phyloP scores from a whole-genome alignment of 148 eudicot species.

The Drosera capensis region DNA sequence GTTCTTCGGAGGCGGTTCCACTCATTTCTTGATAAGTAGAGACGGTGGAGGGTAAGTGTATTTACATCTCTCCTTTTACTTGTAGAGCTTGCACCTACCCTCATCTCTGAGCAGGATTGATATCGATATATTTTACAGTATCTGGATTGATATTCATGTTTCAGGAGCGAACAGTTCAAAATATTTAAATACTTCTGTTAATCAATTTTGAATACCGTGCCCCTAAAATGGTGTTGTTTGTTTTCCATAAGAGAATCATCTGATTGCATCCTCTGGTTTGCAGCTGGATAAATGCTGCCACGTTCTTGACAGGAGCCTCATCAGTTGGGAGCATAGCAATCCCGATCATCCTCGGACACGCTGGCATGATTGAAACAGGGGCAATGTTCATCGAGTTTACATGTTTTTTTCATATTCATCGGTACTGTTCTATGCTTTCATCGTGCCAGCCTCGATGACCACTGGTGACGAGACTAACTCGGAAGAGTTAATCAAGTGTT shows the following conservation, averaged over 20 bases:
- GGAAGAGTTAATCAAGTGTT: background rate
- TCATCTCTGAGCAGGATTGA: too few relatives aligned
- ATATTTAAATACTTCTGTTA: too few relatives aligned
- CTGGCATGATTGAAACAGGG: conserved; percentile 58
- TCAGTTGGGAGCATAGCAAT: conserved; percentile 93
- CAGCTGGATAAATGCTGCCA: conserved; percentile 97
- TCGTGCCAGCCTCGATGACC: conserved; percentile 79
- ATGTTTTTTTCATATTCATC: conserved; percentile 68
- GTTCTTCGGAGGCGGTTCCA: conserved; percentile 97
- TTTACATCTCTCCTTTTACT: too few relatives aligned
- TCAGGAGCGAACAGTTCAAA: too few relatives aligned
- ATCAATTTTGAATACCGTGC: background rate
- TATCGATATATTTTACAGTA: too few relatives aligned
- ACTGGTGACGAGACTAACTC: conserved; percentile 25
- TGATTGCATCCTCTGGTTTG: conserved; percentile 1
- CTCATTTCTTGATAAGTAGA: conserved; percentile 75
- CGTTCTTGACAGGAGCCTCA: conserved; percentile 92
- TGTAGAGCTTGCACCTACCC: too few relatives aligned
- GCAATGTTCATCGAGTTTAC: conserved; percentile 80
- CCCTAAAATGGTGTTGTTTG: background rate
- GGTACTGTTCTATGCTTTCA: conserved; percentile 89
- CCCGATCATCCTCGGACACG: conserved; percentile 81
- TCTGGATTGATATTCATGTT: too few relatives aligned
- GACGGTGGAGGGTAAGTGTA: conserved; percentile 96
- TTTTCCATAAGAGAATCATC: background rate